Conservation (phyloP, 495 filamentous ascomycete genomes). For the Trichoderma orchidacearum region DNA sequence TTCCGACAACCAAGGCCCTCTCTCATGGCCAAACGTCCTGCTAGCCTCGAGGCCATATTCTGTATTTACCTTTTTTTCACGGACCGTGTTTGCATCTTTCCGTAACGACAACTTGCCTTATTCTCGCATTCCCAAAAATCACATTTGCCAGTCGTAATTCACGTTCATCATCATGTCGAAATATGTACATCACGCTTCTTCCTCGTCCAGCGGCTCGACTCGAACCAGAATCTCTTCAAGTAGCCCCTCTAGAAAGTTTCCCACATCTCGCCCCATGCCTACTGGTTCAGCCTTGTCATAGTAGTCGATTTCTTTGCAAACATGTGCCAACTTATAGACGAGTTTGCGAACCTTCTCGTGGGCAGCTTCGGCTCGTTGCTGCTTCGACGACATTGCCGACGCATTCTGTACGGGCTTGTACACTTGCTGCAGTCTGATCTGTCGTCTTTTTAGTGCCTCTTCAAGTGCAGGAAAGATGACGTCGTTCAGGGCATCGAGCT, state of each 20-base stretch:
- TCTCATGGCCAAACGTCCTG: neutral
- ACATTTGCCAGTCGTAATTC: neutral
- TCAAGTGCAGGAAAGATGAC: conserved; percentile 87
- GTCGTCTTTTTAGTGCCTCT: conserved; percentile 71
- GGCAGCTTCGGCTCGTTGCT: conserved; percentile 52
- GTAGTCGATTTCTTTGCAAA: conserved; percentile 78
- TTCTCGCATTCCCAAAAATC: neutral
- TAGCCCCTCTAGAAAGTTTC: conserved; percentile 77
- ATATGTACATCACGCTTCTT: conserved; percentile 18
- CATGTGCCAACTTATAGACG: conserved; percentile 57
- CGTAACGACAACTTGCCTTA: neutral
- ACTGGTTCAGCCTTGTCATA: conserved; percentile 73
- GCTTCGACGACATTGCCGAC: conserved; percentile 23
- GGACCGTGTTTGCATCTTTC: neutral
- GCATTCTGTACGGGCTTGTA: conserved; percentile 16
- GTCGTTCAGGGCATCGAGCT: conserved; percentile 52
- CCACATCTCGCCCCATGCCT: conserved; percentile 80
- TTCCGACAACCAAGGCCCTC: neutral
- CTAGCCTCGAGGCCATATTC: no score
- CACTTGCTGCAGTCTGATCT: conserved; percentile 45
- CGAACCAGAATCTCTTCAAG: conserved; percentile 91
- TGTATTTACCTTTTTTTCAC: no score
- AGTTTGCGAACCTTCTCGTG: conserved; percentile 72
- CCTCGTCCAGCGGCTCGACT: conserved; percentile 73
- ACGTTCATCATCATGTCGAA: neutral